Base-by-base conservation (phyloP, 1,284 basidiomycete genomes). In the Porogramme epimiltina region DNA sequence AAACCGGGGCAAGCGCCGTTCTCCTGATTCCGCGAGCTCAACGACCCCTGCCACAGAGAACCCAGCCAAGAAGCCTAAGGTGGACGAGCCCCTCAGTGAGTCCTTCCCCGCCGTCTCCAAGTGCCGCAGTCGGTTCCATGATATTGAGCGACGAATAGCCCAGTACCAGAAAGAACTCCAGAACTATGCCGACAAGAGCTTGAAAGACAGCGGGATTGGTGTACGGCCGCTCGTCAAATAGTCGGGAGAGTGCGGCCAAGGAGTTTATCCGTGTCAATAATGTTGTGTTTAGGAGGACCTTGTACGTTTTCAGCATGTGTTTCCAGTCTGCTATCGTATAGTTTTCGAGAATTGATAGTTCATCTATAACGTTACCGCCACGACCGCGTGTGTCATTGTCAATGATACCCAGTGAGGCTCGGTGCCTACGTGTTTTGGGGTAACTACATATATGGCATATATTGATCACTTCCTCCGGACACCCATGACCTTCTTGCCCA, bases 1-100 rank as follows among this genome's bases (percentile, higher is more conserved):
- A 79, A 78, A 72, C 42, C 72, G 83, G 65, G 79, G 82, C 65
- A 85, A 85, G 71, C 81, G 83, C 61, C 72, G 72, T 62, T 68
- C 70, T 61, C 73, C 76, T 70, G 72, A 74, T 65, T 58, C 52
- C 47, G 23, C 59, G 36, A 62, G 59, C 61, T 65, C 68, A 59
- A 16, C 34, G n/a, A 58, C 61, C 59, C 50, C 67, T 66, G 47
- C 56, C 52, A 70, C 71, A 69, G 65, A 67, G 53, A 66, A 58
- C 16, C 66, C 34, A 6, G 34, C 34, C 13, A 79, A 79, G 70
- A 80, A 73, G 61, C 43, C 63, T 4, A 76, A 72, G 56, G 53
- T 60, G 1, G 67, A 68, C 8, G 55, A 58, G 20, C 62, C 66
- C 11, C 54, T 70, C 41, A 66, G 76, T 77, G 45, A 52, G 54